Base-by-base conservation (phyloP, 805 yeast genomes). In the Maudiozyma saulgeensis region DNA sequence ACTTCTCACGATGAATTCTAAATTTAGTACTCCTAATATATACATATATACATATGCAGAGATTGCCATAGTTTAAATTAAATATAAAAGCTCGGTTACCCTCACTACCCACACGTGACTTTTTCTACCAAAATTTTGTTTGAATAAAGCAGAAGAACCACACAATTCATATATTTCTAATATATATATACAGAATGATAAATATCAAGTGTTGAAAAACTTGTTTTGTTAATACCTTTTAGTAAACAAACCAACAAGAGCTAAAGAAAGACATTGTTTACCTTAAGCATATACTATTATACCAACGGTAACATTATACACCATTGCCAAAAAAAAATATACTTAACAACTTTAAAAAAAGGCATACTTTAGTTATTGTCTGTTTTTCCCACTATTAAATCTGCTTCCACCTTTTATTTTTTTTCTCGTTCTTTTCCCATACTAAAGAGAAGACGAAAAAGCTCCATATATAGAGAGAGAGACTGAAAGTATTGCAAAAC, bases 1-100 rank as follows among this genome's bases (percentile, higher is more conserved):
- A 34, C 31, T 12, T 23, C 21, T 28, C 45, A 26, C 21, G 47
- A 44, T 28, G 49, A 49, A 46, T 49, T 38, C 34, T 46, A 46
- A 46, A 21, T 21, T 3, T 9, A 5, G 16, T 6, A 35, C 3
- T 16, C 16, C 21, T 11, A 21, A 23, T n/a, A 8, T 42, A 42
- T 42, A 42, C 13, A 42, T 4, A 18, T 42, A 28, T 42, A n/a
- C n/a, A 28, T 42, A 18, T 28, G 16, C 16, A 42, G 26, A 35
- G 9, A 15, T n/a, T 35, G 5, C 8, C 35, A 32, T 32, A 32
- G 13, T 3, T 31, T 13, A 13, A 32, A 6, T 13, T 32, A 32
- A 32, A 32, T 32, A 28, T 11, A 9, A 4, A 28, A 4, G 2
- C 3, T 28, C 3, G 4, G 38, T 35, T 35, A 35, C 38, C 38